A percentile compares a stretch with the other conserved stretches of the same genome.
These are phyloP conservation scores for Malassezia nana DNA, from an alignment of 1,284 basidiomycete species.

Conservation along the genomic window DNA sequence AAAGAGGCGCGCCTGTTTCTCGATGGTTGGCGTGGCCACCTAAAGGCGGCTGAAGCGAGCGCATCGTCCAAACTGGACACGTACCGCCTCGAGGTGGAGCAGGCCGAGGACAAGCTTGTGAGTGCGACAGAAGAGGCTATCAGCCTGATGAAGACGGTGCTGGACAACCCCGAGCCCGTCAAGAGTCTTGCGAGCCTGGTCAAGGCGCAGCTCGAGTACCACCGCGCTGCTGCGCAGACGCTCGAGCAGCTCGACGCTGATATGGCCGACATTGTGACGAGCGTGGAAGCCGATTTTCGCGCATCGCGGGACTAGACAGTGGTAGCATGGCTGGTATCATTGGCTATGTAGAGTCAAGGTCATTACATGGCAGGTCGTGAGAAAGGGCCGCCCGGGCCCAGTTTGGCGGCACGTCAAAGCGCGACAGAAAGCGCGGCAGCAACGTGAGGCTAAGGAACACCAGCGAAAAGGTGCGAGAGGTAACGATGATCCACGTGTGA, in stretches of 20 bases:
- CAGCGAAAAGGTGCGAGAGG: not conserved
- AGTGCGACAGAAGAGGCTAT: slow-evolving; percentile 97
- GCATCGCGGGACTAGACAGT: slow-evolving; percentile 26
- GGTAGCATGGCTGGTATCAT: not conserved
- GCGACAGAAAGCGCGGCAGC: not conserved
- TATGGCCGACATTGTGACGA: slow-evolving; percentile 76
- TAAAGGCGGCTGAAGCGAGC: slow-evolving; percentile 35
- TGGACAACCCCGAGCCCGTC: slow-evolving; percentile 92
- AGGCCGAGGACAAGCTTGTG: slow-evolving; percentile 57
- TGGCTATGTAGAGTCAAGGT: not conserved
- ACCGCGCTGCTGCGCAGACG: slow-evolving; percentile 67
- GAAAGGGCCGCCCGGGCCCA: not conserved
- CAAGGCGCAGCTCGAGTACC: slow-evolving; percentile 79
- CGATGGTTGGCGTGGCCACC: slow-evolving; percentile 40
- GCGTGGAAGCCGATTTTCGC: slow-evolving; percentile 83
- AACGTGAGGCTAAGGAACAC: not conserved
- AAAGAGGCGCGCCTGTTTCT: slow-evolving; percentile 43
- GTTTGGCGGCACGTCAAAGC: not conserved
- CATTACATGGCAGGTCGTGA: not conserved
- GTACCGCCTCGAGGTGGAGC: slow-evolving; percentile 39
- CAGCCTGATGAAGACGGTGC: slow-evolving; percentile 90
- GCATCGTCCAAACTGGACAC: slow-evolving; percentile 31
- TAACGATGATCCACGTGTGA: slow-evolving; percentile 4
- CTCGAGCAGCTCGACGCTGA: slow-evolving; percentile 63
- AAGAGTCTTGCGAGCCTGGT: slow-evolving; percentile 83